Percentiles rank a stretch among this genome's conserved stretches.
Evolutionary conservation across 257 asterid species (phyloP).

Genomic region (Solanum sitiens): DNA sequence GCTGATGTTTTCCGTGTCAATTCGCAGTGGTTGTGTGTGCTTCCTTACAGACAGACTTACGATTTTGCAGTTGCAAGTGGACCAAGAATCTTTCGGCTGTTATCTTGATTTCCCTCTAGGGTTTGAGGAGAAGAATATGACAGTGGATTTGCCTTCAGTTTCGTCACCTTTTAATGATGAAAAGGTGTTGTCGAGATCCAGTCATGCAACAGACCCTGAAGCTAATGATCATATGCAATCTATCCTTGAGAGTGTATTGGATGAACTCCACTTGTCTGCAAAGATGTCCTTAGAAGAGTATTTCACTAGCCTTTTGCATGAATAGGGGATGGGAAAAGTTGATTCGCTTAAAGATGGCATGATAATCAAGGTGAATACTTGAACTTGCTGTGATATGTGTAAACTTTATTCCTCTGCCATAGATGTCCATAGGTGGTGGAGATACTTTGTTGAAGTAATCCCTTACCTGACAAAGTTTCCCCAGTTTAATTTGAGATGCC

Average conservation of each 20-base stretch:
- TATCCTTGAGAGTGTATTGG: conserved; percentile 42
- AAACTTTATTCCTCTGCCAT: background rate
- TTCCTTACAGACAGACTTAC: conserved; percentile 8
- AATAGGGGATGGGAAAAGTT: conserved; percentile 46
- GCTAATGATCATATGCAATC: conserved; percentile 21
- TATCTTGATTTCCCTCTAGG: conserved; percentile 77
- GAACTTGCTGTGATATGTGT: background rate
- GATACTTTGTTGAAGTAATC: background rate
- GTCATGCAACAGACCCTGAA: conserved; percentile 1
- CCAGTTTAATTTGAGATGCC: background rate
- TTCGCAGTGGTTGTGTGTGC: conserved; percentile 3
- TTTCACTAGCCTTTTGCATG: conserved; percentile 39
- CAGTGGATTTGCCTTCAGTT: conserved; percentile 16
- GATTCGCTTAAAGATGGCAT: conserved; percentile 16
- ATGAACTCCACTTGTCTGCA: conserved; percentile 64
- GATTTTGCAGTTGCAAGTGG: conserved; percentile 37
- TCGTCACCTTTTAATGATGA: conserved; percentile 13
- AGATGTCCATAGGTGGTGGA: background rate
- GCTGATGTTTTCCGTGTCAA: conserved; percentile 4
- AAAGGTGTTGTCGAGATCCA: conserved; percentile 14
- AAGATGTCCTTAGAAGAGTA: conserved; percentile 33
- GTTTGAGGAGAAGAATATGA: conserved; percentile 34
- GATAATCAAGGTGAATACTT: conserved; percentile 32
- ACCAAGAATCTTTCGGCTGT: conserved; percentile 33
- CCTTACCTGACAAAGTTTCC: background rate